phyloP scores from a whole-genome alignment of 108 stramenopile species.

The Stephanodiscus minutulus region DNA sequence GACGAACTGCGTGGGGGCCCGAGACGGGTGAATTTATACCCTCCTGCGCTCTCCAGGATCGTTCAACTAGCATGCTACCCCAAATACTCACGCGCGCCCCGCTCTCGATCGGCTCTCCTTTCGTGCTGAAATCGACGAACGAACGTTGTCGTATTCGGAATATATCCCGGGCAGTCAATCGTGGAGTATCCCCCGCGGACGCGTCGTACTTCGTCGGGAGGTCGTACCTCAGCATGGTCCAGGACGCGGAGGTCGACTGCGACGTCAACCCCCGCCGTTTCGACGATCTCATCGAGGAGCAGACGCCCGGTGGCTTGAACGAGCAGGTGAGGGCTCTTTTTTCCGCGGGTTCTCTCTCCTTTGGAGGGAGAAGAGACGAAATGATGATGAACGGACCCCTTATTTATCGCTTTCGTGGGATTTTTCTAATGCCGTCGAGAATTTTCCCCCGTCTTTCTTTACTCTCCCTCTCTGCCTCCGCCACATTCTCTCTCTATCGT shows the following conservation, averaged over 20 bases:
- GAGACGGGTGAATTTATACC: no score
- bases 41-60: no score
- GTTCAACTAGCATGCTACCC: no score
- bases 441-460: neutral
- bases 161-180: constrained; percentile 16
- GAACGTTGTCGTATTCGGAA: no score
- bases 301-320: constrained; percentile 86
- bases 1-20: no score
- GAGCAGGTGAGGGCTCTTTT: constrained; percentile 52
- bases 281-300: constrained; percentile 80
- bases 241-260: constrained; percentile 61
- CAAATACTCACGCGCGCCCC: no score
- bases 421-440: no score
- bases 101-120: no score
- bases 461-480: neutral
- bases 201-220: constrained; percentile 57
- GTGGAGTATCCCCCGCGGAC: constrained; percentile 46
- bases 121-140: no score
- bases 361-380: neutral
- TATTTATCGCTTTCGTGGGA: no score
- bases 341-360: neutral
- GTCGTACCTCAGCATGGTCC: constrained; percentile 63
- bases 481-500: no score
- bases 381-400: no score
- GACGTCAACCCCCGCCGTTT: constrained; percentile 49